Conservation (phyloP, 805 yeast genomes). For the Pichia nanzhaoensis region DNA sequence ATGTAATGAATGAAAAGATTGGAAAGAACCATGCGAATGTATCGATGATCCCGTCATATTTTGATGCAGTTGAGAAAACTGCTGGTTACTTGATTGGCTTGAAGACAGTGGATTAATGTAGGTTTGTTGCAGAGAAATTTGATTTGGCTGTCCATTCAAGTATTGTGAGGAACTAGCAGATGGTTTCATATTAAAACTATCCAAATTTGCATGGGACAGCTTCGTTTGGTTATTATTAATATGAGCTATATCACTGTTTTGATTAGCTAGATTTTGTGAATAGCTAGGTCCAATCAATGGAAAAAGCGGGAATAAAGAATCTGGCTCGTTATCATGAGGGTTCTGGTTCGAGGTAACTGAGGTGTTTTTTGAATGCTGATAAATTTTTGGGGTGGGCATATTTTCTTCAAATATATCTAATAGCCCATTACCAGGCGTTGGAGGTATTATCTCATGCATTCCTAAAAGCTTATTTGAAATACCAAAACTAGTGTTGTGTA, state of each 20-base stretch:
- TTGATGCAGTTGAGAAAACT: constrained; percentile 14
- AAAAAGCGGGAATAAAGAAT: constrained; percentile 28
- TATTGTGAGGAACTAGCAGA: not conserved
- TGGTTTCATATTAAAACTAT: constrained; percentile 13
- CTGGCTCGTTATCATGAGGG: constrained; percentile 22
- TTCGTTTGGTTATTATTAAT: constrained; percentile 10
- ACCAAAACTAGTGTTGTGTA: not conserved
- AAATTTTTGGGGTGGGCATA: constrained; percentile 1
- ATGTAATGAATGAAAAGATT: constrained; percentile 15
- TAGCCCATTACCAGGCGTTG: constrained; percentile 27
- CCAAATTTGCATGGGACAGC: constrained; percentile 21
- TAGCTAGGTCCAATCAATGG: constrained; percentile 29
- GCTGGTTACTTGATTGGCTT: constrained; percentile 1
- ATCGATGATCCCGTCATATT: constrained; percentile 27
- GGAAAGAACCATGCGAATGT: constrained; percentile 18
- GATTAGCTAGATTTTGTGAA: constrained; percentile 12
- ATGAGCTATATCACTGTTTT: not conserved
- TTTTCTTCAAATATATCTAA: constrained; percentile 26
- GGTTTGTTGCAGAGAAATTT: constrained; percentile 10
- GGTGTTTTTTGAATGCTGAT: no score
- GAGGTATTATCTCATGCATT: constrained; percentile 18
- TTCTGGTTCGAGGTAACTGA: no score
- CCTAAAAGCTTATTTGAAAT: not conserved
- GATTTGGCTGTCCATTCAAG: not conserved
- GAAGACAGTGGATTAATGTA: constrained; percentile 5